phyloP scores from a whole-genome alignment of 306 rosid species.

The Malus fusca region DNA sequence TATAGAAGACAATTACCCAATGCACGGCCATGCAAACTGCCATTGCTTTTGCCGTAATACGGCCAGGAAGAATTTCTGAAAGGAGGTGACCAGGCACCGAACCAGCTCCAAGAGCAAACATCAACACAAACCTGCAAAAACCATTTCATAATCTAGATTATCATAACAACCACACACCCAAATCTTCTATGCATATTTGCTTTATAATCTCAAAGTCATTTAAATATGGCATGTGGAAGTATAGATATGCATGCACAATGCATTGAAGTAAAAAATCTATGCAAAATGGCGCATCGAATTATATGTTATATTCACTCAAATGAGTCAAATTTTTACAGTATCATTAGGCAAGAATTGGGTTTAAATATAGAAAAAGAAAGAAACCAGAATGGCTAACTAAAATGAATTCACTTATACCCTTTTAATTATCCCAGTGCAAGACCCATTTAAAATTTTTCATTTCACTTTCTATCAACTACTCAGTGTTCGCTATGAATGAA shows the following conservation, averaged over 20 bases:
- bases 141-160: constrained; percentile 16
- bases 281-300: background rate
- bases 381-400: background rate
- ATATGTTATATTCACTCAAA: background rate
- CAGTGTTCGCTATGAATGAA: background rate
- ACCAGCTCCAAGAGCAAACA: constrained; percentile 71
- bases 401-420: background rate
- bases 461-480: background rate
- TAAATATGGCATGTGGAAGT: background rate
- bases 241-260: background rate
- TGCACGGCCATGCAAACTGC: constrained; percentile 72
- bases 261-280: constrained; percentile 1
- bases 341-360: background rate
- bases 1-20: constrained; percentile 47
- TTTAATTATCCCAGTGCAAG: background rate
- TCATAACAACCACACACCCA: background rate
- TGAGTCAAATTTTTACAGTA: background rate
- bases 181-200: constrained; percentile 1
- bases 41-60: too few species aligned
- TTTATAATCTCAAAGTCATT: background rate
- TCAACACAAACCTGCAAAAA: constrained; percentile 55
- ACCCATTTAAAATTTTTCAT: background rate
- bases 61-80: constrained; percentile 70
- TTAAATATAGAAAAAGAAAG: background rate
- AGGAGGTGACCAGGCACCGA: constrained; percentile 77